Base-by-base conservation (phyloP, 371 early-diverging fungal species). In the Entomophthora muscae region DNA sequence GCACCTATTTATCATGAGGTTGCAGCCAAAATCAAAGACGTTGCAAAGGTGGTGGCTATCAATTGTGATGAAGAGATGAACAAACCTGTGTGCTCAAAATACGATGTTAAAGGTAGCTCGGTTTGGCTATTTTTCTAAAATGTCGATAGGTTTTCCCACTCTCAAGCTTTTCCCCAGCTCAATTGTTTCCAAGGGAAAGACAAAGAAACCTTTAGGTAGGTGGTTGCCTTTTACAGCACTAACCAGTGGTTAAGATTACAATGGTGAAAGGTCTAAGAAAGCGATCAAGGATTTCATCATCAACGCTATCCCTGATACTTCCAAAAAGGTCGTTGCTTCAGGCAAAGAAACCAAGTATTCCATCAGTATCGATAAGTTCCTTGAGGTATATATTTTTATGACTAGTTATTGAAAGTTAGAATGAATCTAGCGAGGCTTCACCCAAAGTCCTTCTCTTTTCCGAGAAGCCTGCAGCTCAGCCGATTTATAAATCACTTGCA, bases 31-130 rank as follows among this genome's bases (percentile, higher is more conserved):
- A 21, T 93, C 28, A 78, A 84, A 42, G 90, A 89, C 10, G 72
- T 91, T 1, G 92, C 80, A 13, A 84, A 84, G 69, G 76, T 96
- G 53, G 91, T 75, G 26, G 92, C 93, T 3, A 75, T 96, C 26
- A 81, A 96, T 70, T 96, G 97, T 72, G 93, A 94, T 71, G 82
- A 86, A 31, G 84, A 86, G 52, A 66, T 68, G 31, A 88, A 91
- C 71, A 76, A 77, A 31, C 76, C 76, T 0, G 66, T 91, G 3
- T 96, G 95, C 70, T 78, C 77, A 1, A 76, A 80, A 42, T 89
- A 83, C 69, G 83, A 76, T 28, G 80, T 95, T 42, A 73, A 90
- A 74, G 83, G 81, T 79, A 67, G 23, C n/a, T n/a, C n/a, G n/a
- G n/a, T n/a, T n/a, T n/a, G n/a, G n/a, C n/a, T n/a, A n/a, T n/a